Evolutionary conservation across 805 yeast species (phyloP).

Genomic region (Candida tammaniensis): DNA sequence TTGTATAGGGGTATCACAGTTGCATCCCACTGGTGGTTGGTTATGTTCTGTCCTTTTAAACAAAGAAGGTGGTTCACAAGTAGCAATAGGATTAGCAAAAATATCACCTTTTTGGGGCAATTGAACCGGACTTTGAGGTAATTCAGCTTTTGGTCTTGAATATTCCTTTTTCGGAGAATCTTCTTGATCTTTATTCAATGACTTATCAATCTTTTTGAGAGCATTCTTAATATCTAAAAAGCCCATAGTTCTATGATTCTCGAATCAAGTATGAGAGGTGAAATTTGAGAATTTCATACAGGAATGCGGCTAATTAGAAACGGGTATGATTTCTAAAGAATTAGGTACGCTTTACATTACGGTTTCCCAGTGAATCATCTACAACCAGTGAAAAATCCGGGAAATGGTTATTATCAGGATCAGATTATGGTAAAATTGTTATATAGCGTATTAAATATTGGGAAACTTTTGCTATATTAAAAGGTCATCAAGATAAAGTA

Average conservation of each 20-base stretch:
- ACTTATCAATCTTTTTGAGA: constrained; percentile 18
- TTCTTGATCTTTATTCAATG: constrained; percentile 1
- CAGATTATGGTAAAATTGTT: constrained; percentile 85
- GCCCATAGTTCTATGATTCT: constrained; percentile 23
- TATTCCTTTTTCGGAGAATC: constrained; percentile 1
- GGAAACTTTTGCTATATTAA: constrained; percentile 85
- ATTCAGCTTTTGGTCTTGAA: constrained; percentile 2
- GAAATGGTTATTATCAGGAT: constrained; percentile 88
- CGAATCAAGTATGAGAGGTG: too few relatives aligned
- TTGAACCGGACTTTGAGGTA: constrained; percentile 1
- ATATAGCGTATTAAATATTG: constrained; percentile 97
- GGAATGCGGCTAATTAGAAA: too few relatives aligned
- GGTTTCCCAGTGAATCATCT: constrained; percentile 60
- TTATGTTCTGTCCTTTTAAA: constrained; percentile 34
- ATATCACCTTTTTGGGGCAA: constrained; percentile 21
- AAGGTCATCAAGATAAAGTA: constrained; percentile 83
- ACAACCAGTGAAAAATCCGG: constrained; percentile 43
- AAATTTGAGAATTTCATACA: too few relatives aligned
- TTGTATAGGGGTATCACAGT: constrained; percentile 46
- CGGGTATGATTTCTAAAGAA: too few relatives aligned
- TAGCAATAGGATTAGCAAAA: constrained; percentile 42
- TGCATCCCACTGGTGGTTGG: constrained; percentile 35
- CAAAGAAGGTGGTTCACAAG: constrained; percentile 41
- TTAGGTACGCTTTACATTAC: constrained; percentile 77
- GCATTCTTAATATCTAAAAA: constrained; percentile 24